Evolutionary conservation across 2,329 filamentous ascomycete genomes (phyloP), one percentile per base, ranked within the genome.

Genomic region (Diaporthe citri): DNA sequence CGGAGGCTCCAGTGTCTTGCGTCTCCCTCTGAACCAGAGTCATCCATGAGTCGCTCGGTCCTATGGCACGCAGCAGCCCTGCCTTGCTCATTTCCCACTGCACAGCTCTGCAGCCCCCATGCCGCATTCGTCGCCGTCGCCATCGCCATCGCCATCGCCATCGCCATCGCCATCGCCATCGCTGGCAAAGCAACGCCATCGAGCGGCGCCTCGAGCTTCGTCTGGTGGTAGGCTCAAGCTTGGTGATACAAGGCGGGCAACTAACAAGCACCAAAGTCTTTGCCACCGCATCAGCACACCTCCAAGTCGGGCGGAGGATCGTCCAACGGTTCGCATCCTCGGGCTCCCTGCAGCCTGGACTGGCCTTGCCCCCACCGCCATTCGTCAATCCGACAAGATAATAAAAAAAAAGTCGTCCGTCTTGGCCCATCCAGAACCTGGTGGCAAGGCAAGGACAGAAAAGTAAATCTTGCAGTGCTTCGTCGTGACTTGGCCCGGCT

Each of bases 1-100:
- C 66, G 55, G 13, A n/a, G n/a, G 31, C 48, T 73, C 75, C 64
- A 64, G 52, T 48, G 57, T 67, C 60, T 51, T 72, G 69, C 64
- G 66, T 64, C 66, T 60, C 52, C 22, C 48, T 25, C 56, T 57
- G 46, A 55, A 57, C 39, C 28, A 31, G 57, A 75, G 17, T 56
- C 72, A 74, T 57, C 31, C 59, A 71, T 67, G 75, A 76, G 52
- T 57, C 75, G 71, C n/a, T 31, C 41, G 28, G 70, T 52, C 34
- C 62, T 41, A 48, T 57, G 55, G 55, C 52, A 73, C 43, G 43
- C 74, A 60, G n/a, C 74, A 48, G 57, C 70, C 48, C 46, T 34
- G 22, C 66, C 73, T 71, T 75, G 59, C 43, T 72, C 59, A 46
- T 67, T 52, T 72, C 34, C 66, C 57, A 28, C 31, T 67, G 62